A percentile compares a stretch with the other conserved stretches of the same genome.
Evolutionary conservation across 2,329 filamentous ascomycete species (phyloP).

Genomic region (Chaetomium sp.): DNA sequence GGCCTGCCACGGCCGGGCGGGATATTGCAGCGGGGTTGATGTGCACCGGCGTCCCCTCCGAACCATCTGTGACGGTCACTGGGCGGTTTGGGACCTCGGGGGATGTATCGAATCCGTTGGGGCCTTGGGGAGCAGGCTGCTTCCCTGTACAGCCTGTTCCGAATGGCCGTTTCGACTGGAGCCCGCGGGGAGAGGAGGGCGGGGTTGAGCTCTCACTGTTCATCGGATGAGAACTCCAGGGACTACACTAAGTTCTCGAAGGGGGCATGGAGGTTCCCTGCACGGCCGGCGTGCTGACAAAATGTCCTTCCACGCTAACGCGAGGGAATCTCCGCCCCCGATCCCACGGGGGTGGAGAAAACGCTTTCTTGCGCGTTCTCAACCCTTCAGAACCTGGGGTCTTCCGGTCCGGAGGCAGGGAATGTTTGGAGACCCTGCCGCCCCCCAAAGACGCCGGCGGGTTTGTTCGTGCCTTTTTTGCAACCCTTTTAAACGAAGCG

Average conservation of each 20-base stretch:
- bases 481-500: not conserved
- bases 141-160: constrained; percentile 9
- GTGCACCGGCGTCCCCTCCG: constrained; percentile 8
- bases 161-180: constrained; percentile 11
- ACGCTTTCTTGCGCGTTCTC: constrained; percentile 3
- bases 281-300: constrained; percentile 11
- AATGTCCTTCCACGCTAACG: not conserved
- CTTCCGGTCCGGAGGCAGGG: constrained; percentile 13
- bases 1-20: constrained; percentile 10
- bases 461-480: not conserved
- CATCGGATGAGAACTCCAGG: constrained; percentile 9
- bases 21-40: constrained; percentile 22
- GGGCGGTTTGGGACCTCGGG: constrained; percentile 15
- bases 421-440: not conserved
- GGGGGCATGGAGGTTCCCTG: constrained; percentile 3
- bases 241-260: constrained; percentile 4
- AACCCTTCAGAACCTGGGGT: constrained; percentile 18
- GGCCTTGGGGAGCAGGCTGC: not conserved
- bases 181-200: constrained; percentile 1
- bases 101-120: constrained; percentile 18
- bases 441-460: not conserved
- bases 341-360: constrained; percentile 14
- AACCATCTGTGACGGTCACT: constrained; percentile 7
- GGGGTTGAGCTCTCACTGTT: constrained; percentile 15
- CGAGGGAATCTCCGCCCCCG: constrained; percentile 9